Conservation (phyloP, 345 rosid genomes). For the Stellera chamaejasme region DNA sequence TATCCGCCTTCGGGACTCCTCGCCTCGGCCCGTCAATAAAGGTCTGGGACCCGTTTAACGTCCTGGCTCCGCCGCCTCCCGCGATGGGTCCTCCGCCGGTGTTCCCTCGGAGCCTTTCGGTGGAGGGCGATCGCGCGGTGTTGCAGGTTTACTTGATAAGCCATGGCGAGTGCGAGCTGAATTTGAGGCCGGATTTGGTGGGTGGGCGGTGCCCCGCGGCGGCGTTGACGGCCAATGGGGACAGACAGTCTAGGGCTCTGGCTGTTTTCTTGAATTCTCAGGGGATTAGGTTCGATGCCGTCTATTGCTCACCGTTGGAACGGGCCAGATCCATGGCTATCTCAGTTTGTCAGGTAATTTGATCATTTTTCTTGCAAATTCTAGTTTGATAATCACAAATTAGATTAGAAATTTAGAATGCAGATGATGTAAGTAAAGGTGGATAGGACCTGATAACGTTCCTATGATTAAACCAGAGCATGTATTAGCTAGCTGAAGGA, state of each 20-base stretch:
- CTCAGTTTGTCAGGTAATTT: conserved; percentile 65
- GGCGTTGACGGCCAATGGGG: conserved; percentile 52
- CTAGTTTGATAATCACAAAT: too few relatives aligned
- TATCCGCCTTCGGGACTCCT: conserved; percentile 72
- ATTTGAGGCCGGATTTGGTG: conserved; percentile 56
- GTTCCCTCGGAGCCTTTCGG: conserved; percentile 31
- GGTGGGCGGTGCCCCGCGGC: conserved; percentile 65
- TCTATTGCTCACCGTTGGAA: conserved; percentile 59
- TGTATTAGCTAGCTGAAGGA: too few relatives aligned
- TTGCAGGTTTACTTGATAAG: conserved; percentile 57
- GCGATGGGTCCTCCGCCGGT: conserved; percentile 34
- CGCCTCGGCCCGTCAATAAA: conserved; percentile 75
- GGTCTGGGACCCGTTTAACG: conserved; percentile 95
- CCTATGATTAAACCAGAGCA: background rate
- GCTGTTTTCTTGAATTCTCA: conserved; percentile 70
- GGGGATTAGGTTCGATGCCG: conserved; percentile 53
- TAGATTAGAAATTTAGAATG: background rate
- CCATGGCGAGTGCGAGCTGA: conserved; percentile 71
- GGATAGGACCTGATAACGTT: too few relatives aligned
- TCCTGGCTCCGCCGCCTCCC: conserved; percentile 58
- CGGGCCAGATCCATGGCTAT: conserved; percentile 72
- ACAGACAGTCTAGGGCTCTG: conserved; percentile 81
- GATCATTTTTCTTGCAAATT: too few relatives aligned
- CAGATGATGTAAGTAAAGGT: too few relatives aligned
- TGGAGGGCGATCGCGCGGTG: conserved; percentile 28